Evolutionary conservation across 768 basidiomycete species (phyloP).

Genomic region (Fomitopsis pulvina): DNA sequence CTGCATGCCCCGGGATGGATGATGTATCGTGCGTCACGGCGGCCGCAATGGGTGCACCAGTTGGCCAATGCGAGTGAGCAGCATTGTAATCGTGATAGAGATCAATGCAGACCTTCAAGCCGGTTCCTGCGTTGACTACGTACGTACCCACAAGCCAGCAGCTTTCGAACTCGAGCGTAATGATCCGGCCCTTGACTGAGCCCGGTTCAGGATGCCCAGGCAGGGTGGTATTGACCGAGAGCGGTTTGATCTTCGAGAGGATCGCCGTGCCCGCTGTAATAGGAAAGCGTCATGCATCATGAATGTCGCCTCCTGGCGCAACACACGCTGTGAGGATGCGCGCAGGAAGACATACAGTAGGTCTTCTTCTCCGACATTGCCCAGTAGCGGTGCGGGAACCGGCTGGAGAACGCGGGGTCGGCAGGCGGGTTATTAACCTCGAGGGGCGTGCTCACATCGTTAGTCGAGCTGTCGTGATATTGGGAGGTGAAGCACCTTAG

Average conservation of each 20-base stretch:
- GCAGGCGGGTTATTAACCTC: conserved; percentile 69
- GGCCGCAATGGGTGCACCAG: background rate
- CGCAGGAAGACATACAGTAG: conserved; percentile 45
- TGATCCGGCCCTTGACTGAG: conserved; percentile 65
- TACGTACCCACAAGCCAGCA: conserved; percentile 75
- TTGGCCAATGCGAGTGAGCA: background rate
- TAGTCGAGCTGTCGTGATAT: too few relatives aligned
- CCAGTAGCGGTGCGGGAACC: conserved; percentile 73
- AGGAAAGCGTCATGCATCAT: background rate
- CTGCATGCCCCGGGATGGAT: conserved; percentile 29
- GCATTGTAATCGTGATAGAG: background rate
- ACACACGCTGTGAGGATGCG: background rate
- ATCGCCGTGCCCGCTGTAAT: conserved; percentile 73
- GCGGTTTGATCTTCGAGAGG: conserved; percentile 68
- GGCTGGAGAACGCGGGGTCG: conserved; percentile 47
- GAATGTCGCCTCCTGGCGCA: conserved; percentile 1
- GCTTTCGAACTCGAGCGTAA: conserved; percentile 74
- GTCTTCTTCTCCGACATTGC: conserved; percentile 72
- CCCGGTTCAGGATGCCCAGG: conserved; percentile 67
- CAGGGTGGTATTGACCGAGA: conserved; percentile 58
- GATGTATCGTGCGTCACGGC: background rate
- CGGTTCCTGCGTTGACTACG: conserved; percentile 75
- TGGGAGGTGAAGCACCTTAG: too few relatives aligned
- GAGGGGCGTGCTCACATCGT: background rate
- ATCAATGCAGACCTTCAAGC: conserved; percentile 50